Evolutionary conservation across 2,329 filamentous ascomycete species (phyloP).

Genomic region (Colletotrichum horii): DNA sequence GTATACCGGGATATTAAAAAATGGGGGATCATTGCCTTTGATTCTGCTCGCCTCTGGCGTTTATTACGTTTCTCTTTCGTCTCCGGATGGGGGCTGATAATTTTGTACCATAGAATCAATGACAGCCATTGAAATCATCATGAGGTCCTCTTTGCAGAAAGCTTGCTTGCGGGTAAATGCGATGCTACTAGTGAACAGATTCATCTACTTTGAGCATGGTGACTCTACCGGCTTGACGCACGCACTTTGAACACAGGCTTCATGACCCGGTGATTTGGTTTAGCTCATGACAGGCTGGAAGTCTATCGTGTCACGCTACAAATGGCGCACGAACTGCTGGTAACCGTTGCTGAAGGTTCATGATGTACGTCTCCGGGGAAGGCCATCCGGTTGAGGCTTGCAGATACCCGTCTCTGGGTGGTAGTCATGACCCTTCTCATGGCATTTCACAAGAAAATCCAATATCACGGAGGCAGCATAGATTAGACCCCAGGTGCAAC

Average conservation of each 20-base stretch:
- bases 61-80: background rate
- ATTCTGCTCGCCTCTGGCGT: background rate
- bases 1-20: background rate
- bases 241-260: background rate
- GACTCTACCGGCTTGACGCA: background rate
- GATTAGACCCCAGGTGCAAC: fast-evolving
- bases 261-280: background rate
- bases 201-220: fast-evolving
- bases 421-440: background rate
- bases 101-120: background rate
- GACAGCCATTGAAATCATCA: background rate
- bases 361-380: background rate
- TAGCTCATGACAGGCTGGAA: background rate
- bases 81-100: background rate
- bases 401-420: background rate
- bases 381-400: background rate
- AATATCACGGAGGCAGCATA: background rate
- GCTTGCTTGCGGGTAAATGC: background rate
- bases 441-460: background rate
- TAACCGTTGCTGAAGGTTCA: background rate
- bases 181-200: fast-evolving
- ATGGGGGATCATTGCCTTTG: background rate
- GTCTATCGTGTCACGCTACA: background rate
- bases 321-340: background rate
- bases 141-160: fast-evolving